These are phyloP conservation scores for Peronospora destructor DNA, from an alignment of 352 stramenopile species.

Conservation along the genomic window DNA sequence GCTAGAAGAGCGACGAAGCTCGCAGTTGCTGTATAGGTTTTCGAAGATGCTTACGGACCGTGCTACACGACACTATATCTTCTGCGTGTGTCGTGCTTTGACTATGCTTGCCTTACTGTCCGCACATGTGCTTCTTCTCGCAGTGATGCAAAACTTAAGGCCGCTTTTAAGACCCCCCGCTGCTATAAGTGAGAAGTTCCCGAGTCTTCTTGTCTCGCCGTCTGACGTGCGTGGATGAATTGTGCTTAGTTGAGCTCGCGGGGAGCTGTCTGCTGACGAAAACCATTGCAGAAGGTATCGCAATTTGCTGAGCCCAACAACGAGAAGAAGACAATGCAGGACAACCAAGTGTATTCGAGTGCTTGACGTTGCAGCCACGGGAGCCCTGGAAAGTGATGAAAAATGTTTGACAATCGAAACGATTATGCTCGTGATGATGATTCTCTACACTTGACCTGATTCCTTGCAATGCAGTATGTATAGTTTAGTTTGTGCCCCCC, in stretches of 20 bases:
- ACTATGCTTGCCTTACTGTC: constrained; percentile 3
- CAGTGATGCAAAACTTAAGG: constrained; percentile 37
- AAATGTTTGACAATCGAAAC: constrained; percentile 17
- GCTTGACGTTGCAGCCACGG: not conserved
- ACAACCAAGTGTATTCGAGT: not conserved
- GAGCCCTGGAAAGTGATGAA: constrained; percentile 31
- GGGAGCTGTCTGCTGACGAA: constrained; percentile 28
- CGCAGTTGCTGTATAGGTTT: too few relatives aligned
- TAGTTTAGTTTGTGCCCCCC: not conserved
- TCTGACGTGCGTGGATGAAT: constrained; percentile 3
- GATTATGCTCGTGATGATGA: constrained; percentile 19
- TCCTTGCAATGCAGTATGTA: constrained; percentile 12
- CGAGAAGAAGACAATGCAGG: constrained; percentile 11
- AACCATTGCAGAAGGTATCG: constrained; percentile 47
- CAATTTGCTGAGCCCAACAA: constrained; percentile 36
- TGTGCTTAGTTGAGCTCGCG: constrained; percentile 26
- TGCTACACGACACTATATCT: not conserved
- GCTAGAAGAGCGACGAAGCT: too few relatives aligned
- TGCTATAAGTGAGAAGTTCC: constrained; percentile 16
- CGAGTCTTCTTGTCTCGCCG: constrained; percentile 5
- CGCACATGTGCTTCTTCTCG: constrained; percentile 16
- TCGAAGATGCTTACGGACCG: too few relatives aligned
- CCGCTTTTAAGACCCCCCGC: constrained; percentile 32
- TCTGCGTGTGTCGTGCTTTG: constrained; percentile 1
- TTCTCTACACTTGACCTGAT: constrained; percentile 46